Evolutionary conservation across 129 eudicot genomes (phyloP).

Genomic region (Artemisia annua): DNA sequence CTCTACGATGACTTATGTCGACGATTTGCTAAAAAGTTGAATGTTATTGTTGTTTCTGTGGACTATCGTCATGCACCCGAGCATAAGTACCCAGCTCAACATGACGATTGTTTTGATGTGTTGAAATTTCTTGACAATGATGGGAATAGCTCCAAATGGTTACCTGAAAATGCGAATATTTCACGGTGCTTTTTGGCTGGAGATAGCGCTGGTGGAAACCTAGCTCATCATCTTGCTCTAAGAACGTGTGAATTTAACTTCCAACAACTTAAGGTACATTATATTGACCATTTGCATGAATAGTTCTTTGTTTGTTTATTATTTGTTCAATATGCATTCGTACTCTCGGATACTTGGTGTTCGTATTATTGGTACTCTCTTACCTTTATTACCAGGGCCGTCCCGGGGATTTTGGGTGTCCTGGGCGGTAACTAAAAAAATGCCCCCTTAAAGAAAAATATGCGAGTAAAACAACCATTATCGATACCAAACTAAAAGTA

Average conservation of each 20-base stretch:
- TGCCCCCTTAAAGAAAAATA: too few relatives aligned
- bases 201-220: conserved; percentile 46
- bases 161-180: conserved; percentile 32
- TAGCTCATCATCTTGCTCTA: conserved; percentile 37
- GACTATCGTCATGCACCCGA: conserved; percentile 40
- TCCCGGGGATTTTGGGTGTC: too few relatives aligned
- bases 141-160: conserved; percentile 10
- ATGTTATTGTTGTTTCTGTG: conserved; percentile 30
- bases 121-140: conserved; percentile 31
- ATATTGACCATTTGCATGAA: too few relatives aligned
- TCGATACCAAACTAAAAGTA: too few relatives aligned
- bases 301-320: too few relatives aligned
- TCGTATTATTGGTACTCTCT: too few relatives aligned
- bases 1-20: conserved; percentile 33
- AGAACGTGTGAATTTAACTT: conserved; percentile 32
- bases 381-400: too few relatives aligned
- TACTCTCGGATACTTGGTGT: too few relatives aligned
- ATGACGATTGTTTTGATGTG: conserved; percentile 41
- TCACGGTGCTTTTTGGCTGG: conserved; percentile 40
- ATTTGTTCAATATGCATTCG: too few relatives aligned
- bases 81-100: conserved; percentile 34
- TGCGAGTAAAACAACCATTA: too few relatives aligned
- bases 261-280: conserved; percentile 24
- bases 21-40: conserved; percentile 14
- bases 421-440: too few relatives aligned